These are phyloP conservation scores for Monosporozyma solicola DNA, from an alignment of 805 yeast genomes.

Conservation along the genomic window DNA sequence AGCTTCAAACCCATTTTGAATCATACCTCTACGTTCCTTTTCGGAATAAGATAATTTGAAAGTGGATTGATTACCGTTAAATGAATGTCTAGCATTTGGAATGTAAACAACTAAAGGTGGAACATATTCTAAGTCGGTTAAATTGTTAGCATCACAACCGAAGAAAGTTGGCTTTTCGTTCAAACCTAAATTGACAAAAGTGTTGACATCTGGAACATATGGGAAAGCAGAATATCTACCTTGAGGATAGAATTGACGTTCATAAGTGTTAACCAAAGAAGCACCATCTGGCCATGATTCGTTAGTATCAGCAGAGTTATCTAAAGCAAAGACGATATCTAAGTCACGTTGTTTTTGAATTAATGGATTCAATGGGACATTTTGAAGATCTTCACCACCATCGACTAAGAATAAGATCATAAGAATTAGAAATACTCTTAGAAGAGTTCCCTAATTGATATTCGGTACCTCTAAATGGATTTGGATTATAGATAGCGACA, in stretches of 20 bases:
- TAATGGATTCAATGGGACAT: conserved; percentile 56
- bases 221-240: conserved; percentile 65
- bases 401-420: conserved; percentile 49
- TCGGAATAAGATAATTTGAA: conserved; percentile 53
- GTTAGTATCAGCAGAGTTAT: conserved; percentile 58
- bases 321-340: conserved; percentile 58
- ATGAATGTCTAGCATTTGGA: conserved; percentile 64
- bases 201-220: conserved; percentile 60
- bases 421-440: conserved; percentile 32
- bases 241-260: conserved; percentile 46
- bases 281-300: conserved; percentile 60
- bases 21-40: conserved; percentile 48
- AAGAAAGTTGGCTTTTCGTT: conserved; percentile 69
- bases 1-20: conserved; percentile 66
- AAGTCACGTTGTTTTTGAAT: conserved; percentile 49
- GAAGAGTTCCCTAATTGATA: conserved; percentile 26
- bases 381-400: conserved; percentile 64
- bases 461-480: conserved; percentile 50
- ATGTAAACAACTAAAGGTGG: conserved; percentile 75
- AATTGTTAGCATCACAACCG: conserved; percentile 65
- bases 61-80: conserved; percentile 63
- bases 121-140: conserved; percentile 43
- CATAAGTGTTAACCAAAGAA: conserved; percentile 46
- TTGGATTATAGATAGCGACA: conserved; percentile 63
- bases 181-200: conserved; percentile 52